phyloP scores from a whole-genome alignment of 2,329 filamentous ascomycete genomes.

The Aureobasidium vineae region DNA sequence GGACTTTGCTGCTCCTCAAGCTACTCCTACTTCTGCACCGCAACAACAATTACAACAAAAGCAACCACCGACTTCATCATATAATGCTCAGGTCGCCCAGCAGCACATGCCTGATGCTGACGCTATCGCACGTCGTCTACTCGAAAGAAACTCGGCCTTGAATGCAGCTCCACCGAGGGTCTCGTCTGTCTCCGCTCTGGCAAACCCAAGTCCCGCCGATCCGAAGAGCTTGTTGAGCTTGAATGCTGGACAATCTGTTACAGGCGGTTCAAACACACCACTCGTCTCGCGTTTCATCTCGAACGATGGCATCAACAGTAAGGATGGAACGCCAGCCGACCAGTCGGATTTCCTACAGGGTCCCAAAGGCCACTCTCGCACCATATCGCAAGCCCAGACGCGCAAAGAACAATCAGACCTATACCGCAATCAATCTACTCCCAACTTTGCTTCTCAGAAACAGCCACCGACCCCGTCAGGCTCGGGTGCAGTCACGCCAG shows the following conservation, averaged over 20 bases:
- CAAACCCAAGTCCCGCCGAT: conserved; percentile 40
- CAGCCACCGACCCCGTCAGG: conserved; percentile 36
- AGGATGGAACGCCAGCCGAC: conserved; percentile 40
- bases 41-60: conserved; percentile 7
- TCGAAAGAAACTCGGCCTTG: conserved; percentile 63
- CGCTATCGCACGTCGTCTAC: conserved; percentile 64
- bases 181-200: conserved; percentile 56
- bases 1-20: conserved; percentile 22
- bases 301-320: conserved; percentile 37
- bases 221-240: conserved; percentile 40
- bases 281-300: conserved; percentile 48
- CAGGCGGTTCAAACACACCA: conserved; percentile 34
- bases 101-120: conserved; percentile 54
- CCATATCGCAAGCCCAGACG: conserved; percentile 21
- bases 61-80: conserved; percentile 17
- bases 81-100: conserved; percentile 13
- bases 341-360: conserved; percentile 28
- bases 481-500: conserved; percentile 28
- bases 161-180: conserved; percentile 61
- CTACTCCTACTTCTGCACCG: conserved; percentile 5
- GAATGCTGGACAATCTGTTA: conserved; percentile 34
- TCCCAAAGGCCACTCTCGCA: conserved; percentile 23
- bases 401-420: conserved; percentile 24
- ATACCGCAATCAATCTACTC: conserved; percentile 28
- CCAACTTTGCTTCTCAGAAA: conserved; percentile 26